Evolutionary conservation across 495 filamentous ascomycete species (phyloP), one percentile per base, ranked within the genome.

Genomic region (Hypoxylon rickii): DNA sequence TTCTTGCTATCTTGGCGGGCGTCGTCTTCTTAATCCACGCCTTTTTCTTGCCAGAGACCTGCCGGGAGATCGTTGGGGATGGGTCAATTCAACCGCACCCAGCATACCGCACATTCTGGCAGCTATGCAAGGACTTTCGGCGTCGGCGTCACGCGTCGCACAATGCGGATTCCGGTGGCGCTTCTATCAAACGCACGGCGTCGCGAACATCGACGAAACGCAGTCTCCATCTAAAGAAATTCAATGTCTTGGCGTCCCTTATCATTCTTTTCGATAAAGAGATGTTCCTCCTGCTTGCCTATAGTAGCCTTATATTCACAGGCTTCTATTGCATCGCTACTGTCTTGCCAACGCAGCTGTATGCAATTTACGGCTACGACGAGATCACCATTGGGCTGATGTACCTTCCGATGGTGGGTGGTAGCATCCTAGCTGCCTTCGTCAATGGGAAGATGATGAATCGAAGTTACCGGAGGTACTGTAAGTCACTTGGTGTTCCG

Each of bases 61-160:
- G 76, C 34, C 74, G 85, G 2, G 75, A 71, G 12, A 77, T 91
- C 19, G 87, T 91, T 1, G 86, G 83, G 2, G 80, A 89, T 55
- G 88, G 87, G 2, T 79, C 77, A 1, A 70, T 80, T 17, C 74
- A 73, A 0, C 74, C 80, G 3, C 68, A 69, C 13, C 45, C 59
- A 8, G 57, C 67, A 3, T 76, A 79, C 58, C 64, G 62, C 16
- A 76, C 75, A 2, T 44, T 71, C n/a, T 73, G 61, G 55, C 66
- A 70, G 29, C 31, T 73, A 4, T 18, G 69, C 17, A 71, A 69
- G 37, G 66, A 66, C 37, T 56, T 42, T 33, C 22, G 33, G 15
- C 41, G 24, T 16, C 42, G 48, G 2, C 59, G 59, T 11, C 48
- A 52, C 5, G 38, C 41, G 26, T 31, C 22, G 16, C 47, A 42